These are phyloP conservation scores for Erodium maritimum DNA, from an alignment of 345 rosid genomes.

Conservation along the genomic window DNA sequence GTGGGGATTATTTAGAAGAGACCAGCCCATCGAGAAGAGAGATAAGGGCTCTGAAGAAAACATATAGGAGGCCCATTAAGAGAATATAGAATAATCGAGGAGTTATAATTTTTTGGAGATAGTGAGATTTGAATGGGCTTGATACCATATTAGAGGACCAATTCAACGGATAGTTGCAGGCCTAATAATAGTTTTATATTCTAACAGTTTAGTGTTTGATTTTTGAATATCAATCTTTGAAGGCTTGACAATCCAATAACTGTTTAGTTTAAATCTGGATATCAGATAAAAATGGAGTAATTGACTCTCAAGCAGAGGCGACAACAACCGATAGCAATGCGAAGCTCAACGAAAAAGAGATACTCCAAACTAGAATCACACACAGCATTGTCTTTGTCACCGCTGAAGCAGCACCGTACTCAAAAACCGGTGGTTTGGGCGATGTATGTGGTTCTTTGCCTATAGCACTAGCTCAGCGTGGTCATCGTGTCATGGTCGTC, in stretches of 20 bases:
- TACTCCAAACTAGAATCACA: constrained; percentile 17
- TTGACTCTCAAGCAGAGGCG: constrained; percentile 16
- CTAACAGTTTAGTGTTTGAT: neutral
- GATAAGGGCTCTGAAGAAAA: no score
- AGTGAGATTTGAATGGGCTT: no score
- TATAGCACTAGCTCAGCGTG: constrained; percentile 53
- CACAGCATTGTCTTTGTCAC: constrained; percentile 67
- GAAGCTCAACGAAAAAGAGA: constrained; percentile 21
- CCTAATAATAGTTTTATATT: no score
- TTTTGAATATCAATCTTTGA: neutral
- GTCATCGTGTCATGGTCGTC: constrained; percentile 94
- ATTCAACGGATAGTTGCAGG: no score
- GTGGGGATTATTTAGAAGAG: no score
- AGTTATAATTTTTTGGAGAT: no score
- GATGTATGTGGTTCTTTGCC: constrained; percentile 99
- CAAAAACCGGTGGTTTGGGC: constrained; percentile 92
- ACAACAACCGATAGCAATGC: constrained; percentile 14
- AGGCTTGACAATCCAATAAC: neutral
- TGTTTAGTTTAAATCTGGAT: neutral
- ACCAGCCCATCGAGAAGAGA: no score
- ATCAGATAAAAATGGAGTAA: constrained; percentile 3
- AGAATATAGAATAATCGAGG: no score
- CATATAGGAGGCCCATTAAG: no score
- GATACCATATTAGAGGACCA: no score
- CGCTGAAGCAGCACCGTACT: constrained; percentile 92